Base-by-base conservation (phyloP, 2,329 filamentous ascomycete genomes). In the Orbilia ellipsospora region DNA sequence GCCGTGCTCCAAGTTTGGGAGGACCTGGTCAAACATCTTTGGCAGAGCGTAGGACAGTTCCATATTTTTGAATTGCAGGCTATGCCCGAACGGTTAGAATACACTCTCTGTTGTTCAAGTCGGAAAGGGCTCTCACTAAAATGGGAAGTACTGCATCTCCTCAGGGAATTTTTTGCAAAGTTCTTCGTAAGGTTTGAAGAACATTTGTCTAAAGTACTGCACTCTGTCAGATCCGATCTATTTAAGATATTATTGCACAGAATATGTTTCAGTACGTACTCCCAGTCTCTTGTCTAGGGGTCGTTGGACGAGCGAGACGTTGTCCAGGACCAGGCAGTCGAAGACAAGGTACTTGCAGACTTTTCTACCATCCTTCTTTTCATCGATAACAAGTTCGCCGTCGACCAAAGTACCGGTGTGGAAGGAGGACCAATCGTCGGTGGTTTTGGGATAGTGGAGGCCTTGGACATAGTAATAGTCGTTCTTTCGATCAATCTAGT, bases 321-420 rank as follows among this genome's bases (percentile, higher is more conserved):
- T 88, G 81, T 96, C 92, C 62, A 97, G 85, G 2, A 93, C 89
- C 45, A 99, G 86, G 79, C 93, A 96, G 83, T 99, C 95, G 81
- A 99, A 99, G 63, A 97, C 93, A 50, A 97, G 88, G 81, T 92
- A 99, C 72, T 91, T 91, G 13, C 94, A 88, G 4, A 79, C 50
- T 66, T 85, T 85, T 18, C 85, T 84, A 16, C 92, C 92, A 79
- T 90, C 87, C 1, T 87, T 85, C 36, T 90, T 85, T n/a, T 86
- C 87, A 82, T 99, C 94, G 80, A 93, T 88, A 15, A 99, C 94
- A 57, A 99, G 85, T 85, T 99, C 95, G 78, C 95, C 95, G 79
- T 99, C 95, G 55, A 98, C 87, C 31, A 99, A 84, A 0, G 95
- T 98, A 74, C 89, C 88, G 13, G 85, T 87, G 81, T 98, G 93